phyloP scores from a whole-genome alignment of 2,329 filamentous ascomycete species.

The Geosmithia flava region DNA sequence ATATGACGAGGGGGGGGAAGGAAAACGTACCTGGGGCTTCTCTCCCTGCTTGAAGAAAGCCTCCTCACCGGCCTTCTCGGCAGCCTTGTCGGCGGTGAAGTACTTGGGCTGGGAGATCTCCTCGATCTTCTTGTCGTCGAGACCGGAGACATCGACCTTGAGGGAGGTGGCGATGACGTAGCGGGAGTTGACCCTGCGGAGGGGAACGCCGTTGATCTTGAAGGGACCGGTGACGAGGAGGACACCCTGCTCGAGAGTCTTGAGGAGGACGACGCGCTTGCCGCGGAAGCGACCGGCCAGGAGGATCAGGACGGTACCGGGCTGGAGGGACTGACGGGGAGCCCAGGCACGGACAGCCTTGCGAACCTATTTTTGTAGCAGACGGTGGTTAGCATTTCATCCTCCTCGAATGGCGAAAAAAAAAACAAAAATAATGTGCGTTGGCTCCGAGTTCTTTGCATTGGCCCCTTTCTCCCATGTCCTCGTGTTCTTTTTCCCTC shows the following conservation, averaged over 20 bases:
- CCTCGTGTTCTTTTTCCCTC: neutral
- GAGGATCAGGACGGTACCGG: constrained; percentile 95
- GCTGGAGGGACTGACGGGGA: constrained; percentile 79
- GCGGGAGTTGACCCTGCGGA: constrained; percentile 86
- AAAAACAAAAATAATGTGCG: neutral
- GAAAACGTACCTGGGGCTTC: constrained; percentile 74
- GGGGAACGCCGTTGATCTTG: constrained; percentile 99
- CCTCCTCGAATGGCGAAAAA: too few relatives aligned
- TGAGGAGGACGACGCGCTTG: constrained; percentile 99
- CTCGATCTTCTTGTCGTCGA: constrained; percentile 85
- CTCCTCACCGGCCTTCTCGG: constrained; percentile 95
- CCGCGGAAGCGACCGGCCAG: constrained; percentile 98
- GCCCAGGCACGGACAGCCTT: constrained; percentile 84
- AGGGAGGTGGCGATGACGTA: constrained; percentile 88
- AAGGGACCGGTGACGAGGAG: constrained; percentile 98
- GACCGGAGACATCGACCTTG: constrained; percentile 70
- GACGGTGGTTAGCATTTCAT: neutral
- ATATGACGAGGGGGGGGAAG: neutral
- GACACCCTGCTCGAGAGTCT: constrained; percentile 92
- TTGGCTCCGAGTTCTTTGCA: neutral
- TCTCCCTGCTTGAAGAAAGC: constrained; percentile 99
- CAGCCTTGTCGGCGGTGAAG: constrained; percentile 90
- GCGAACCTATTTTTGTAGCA: constrained; percentile 56
- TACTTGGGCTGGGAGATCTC: constrained; percentile 69
- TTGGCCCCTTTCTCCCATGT: neutral